phyloP scores from a whole-genome alignment of 441 rosid species.

The Rhodomyrtus psidioides region DNA sequence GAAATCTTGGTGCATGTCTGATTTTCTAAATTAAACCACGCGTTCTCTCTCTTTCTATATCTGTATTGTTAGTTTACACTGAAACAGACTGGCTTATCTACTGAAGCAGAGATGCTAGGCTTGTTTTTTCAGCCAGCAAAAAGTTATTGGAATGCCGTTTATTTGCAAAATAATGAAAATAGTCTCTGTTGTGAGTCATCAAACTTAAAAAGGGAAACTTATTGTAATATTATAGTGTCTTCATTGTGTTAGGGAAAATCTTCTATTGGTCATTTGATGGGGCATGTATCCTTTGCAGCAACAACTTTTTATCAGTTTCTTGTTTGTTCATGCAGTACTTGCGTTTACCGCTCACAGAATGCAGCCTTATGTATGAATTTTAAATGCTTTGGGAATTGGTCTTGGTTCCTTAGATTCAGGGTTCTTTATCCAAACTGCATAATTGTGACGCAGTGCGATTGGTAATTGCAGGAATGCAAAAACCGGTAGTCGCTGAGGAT shows the following conservation, averaged over 20 bases:
- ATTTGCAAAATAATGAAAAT: neutral
- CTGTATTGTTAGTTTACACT: neutral
- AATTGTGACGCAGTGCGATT: constrained; percentile 60
- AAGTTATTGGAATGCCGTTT: neutral
- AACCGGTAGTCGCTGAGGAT: constrained; percentile 48
- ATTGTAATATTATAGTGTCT: neutral
- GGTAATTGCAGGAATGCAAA: constrained; percentile 69
- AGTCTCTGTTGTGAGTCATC: neutral
- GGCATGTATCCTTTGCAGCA: constrained; percentile 28
- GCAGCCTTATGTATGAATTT: constrained; percentile 11
- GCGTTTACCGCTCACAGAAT: constrained; percentile 35
- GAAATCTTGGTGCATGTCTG: neutral
- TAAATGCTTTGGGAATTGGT: constrained; percentile 19
- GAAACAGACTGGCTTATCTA: neutral
- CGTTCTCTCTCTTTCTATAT: neutral
- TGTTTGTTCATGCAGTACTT: constrained; percentile 6
- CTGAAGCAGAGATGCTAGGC: neutral
- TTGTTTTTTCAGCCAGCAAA: neutral
- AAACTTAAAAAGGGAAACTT: neutral
- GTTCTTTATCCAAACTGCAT: constrained; percentile 22
- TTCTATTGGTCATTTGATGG: neutral
- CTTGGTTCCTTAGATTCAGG: constrained; percentile 29
- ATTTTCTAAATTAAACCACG: neutral
- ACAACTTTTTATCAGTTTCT: constrained; percentile 7
- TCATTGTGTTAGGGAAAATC: neutral